phyloP scores from a whole-genome alignment of 1,284 basidiomycete species.

The Tranzscheliella williamsii region DNA sequence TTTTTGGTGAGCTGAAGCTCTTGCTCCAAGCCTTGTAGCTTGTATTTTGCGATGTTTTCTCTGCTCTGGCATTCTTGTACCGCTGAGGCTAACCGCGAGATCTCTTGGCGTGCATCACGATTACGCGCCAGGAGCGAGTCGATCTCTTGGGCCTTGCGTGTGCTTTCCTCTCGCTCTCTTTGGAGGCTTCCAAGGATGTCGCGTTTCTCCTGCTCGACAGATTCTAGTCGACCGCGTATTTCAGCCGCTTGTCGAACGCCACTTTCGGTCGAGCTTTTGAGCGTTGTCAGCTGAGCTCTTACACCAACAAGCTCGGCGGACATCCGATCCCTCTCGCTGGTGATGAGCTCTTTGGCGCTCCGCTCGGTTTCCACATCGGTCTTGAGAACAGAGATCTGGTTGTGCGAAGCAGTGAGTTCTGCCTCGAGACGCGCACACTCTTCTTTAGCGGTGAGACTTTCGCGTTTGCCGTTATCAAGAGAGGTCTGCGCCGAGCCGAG shows the following conservation, averaged over 20 bases:
- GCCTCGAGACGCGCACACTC: slow-evolving; percentile 11
- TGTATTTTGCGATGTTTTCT: slow-evolving; percentile 66
- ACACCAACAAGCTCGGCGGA: slow-evolving; percentile 36
- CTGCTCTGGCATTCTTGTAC: slow-evolving; percentile 45
- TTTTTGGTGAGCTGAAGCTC: slow-evolving; percentile 74
- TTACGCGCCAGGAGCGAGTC: slow-evolving; percentile 30
- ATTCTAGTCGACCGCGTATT: slow-evolving; percentile 31
- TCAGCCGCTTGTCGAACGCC: slow-evolving; percentile 40
- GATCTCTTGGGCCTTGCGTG: slow-evolving; percentile 50
- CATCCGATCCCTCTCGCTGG: slow-evolving; percentile 31
- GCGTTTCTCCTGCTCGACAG: slow-evolving; percentile 55
- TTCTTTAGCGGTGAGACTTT: slow-evolving; percentile 26
- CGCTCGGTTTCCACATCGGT: slow-evolving; percentile 29
- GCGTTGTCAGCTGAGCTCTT: slow-evolving; percentile 29
- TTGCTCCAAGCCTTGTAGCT: slow-evolving; percentile 75
- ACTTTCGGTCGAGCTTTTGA: slow-evolving; percentile 32
- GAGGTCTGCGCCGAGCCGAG: slow-evolving; percentile 18
- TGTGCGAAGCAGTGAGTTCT: slow-evolving; percentile 22
- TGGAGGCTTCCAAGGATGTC: slow-evolving; percentile 54
- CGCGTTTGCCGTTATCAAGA: slow-evolving; percentile 30
- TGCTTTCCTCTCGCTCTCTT: slow-evolving; percentile 50
- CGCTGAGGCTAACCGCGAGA: slow-evolving; percentile 40
- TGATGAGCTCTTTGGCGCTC: slow-evolving; percentile 29
- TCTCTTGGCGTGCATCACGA: slow-evolving; percentile 47
- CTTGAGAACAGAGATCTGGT: slow-evolving; percentile 22